Evolutionary conservation across 768 basidiomycete genomes (phyloP), one percentile per base, ranked within the genome.

Genomic region (Tubosaeta sp.): DNA sequence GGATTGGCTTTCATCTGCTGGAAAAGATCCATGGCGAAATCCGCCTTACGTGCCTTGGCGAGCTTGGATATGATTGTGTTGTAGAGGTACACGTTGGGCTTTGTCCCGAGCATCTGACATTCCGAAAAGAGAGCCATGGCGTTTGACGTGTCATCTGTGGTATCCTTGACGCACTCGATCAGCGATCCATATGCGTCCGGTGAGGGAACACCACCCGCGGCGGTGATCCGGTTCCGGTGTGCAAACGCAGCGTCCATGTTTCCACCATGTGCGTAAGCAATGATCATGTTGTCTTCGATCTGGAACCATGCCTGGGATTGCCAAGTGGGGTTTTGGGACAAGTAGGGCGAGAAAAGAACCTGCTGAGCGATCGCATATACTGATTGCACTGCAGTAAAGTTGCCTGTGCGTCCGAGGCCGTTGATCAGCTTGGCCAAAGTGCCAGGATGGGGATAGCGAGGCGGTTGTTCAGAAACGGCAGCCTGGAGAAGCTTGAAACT

Each of bases 41-140:
- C 94, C 0, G 93, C 91, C 69, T 95, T 95, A 58, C 96, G 81
- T 3, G 96, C 96, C 68, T 88, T 92, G 29, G 92, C 85, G 10
- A 99, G 79, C 72, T 95, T 94, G 56, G 90, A 93, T 70, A 99
- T 97, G 71, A 94, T 87, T 59, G 91, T 97, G 74, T 99, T 98
- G 76, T 88, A 99, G 34, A 99, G 80, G 71, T 87, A 99, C 42
- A 86, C 76, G 62, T 90, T 94, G 14, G 92, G 87, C 29, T 62
- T 58, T 34, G 95, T 88, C 9, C 83, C 83, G 24, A 81, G 78
- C 39, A 71, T 67, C 53, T 83, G 78, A 19, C 87, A 78, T 68
- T 99, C 94, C 25, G 84, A 72, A 73, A 86, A 98, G 27, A 97
- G 78, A 27, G 82, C 78, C 68, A 93, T 74, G 0, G 93, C 94